phyloP scores from a whole-genome alignment of 208 protist species.

The Trypanosoma rangeli region DNA sequence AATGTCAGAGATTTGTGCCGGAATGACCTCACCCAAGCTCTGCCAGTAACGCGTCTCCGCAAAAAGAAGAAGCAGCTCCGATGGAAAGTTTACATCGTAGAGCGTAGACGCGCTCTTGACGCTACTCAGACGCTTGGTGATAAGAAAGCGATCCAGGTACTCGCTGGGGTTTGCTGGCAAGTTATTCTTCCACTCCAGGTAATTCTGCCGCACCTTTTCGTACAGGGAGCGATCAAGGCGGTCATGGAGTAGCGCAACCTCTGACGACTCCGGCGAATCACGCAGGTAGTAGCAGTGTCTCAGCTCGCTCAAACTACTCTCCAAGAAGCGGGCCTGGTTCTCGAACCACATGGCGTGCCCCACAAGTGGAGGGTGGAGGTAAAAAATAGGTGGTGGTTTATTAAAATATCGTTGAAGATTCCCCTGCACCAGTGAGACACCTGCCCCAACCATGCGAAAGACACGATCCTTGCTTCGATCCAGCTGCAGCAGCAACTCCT shows the following conservation, averaged over 20 bases:
- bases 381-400: conserved; percentile 87
- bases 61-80: conserved; percentile 92
- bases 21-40: conserved; percentile 87
- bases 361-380: conserved; percentile 87
- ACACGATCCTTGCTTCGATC: conserved; percentile 92
- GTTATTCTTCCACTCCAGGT: conserved; percentile 71
- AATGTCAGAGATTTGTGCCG: conserved; percentile 85
- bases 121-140: conserved; percentile 59
- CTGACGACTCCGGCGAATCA: conserved; percentile 75
- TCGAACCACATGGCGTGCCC: conserved; percentile 93
- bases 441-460: conserved; percentile 81
- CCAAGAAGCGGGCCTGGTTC: conserved; percentile 59
- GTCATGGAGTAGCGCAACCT: conserved; percentile 74
- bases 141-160: conserved; percentile 87
- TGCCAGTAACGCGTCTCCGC: conserved; percentile 95
- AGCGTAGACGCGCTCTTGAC: conserved; percentile 55
- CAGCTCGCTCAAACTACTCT: conserved; percentile 51
- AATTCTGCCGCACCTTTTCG: conserved; percentile 78
- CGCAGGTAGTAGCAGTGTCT: conserved; percentile 84
- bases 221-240: conserved; percentile 80
- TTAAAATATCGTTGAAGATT: conserved; percentile 93
- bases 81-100: conserved; percentile 95
- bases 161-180: conserved; percentile 70
- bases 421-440: conserved; percentile 85
- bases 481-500: conserved; percentile 93